Evolutionary conservation across 306 rosid species (phyloP), one percentile per base, ranked within the genome.

Genomic region (Pterocarpus macrocarpus): DNA sequence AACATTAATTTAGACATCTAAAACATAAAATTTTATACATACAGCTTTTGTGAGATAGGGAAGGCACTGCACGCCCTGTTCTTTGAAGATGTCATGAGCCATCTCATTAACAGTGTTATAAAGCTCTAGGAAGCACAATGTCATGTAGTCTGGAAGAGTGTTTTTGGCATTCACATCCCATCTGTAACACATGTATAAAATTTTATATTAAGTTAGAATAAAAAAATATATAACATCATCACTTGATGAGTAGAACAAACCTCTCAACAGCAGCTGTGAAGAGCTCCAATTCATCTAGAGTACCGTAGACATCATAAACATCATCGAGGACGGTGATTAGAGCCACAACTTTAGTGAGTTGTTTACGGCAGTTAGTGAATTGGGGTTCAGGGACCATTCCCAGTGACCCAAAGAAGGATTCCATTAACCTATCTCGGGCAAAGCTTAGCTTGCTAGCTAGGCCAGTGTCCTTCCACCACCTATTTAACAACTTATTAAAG

Each of bases 381-480:
- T 82, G 71, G 47, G 87, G 87, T 3, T 87, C 75, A 2, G 34
- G 64, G 10, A 13, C 67, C 44, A 89, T 81, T 58, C 89, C 90
- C 1, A 79, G 5, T 0, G 85, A 7, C 83, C 83, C 66, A 56
- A 87, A 67, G 82, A 35, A 81, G 57, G 71, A 36, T 12, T 89
- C 90, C 78, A 69, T 69, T 6, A 80, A 3, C 76, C 87, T 78
- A 32, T 89, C 88, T n/a, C 86, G 73, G 1, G 64, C 57, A 69
- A 85, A 89, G 64, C 74, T 52, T 55, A 85, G 28, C 70, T 85
- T 87, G 10, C 52, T 38, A 17, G 82, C 63, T 2, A 89, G 59
- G 2, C 85, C 87, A 47, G 68, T 36, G 5, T 71, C 78, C 36
- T 1, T 50, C 89, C 92, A 85, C 92, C 90, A 87, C 80, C 92